Evolutionary conservation across 1,139 yeast species (phyloP), one percentile per base, ranked within the genome.

Genomic region (Protomyces arabidopsidicola): DNA sequence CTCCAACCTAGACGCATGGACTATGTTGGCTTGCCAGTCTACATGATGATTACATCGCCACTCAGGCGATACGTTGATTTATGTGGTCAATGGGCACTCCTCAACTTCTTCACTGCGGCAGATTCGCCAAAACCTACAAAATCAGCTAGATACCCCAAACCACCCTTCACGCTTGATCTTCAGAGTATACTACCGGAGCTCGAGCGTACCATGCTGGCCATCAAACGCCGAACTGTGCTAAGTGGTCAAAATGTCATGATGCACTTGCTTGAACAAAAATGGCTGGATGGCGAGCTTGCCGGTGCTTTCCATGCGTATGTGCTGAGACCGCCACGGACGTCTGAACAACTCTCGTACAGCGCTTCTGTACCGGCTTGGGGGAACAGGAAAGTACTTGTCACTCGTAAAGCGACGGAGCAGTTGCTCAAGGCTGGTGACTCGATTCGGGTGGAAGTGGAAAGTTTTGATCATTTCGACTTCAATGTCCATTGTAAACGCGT

Each of bases 11-110:
- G 27, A 16, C 62, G 55, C 24, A 56, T 45, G 42, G 56, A 48
- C 34, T 73, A 54, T 72, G 71, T 34, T 45, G 71, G 50, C 65
- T 69, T 59, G 34, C 42, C 38, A 10, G 74, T 77, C 14, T 90
- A 93, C 71, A 79, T 88, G 6, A 88, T 90, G 48, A 85, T 88
- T 2, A 90, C 98, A 0, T 90, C 97, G 0, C 98, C 98, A 1
- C 78, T 93, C 67, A 79, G 98, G 74, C 78, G 98, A 68, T 87
- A 83, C 70, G 85, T 86, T n/a, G 98, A 93, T 73, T 76, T 90
- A 70, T 73, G 90, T 5, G 85, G 86, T 69, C 97, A 90, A 71
- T 83, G 93, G 82, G 48, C 48, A 6, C 48, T 42, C 9, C 22
- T 10, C 24, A n/a, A 42, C 12, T 18, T 16, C 10, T 42, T 16